Evolutionary conservation across 768 basidiomycete genomes (phyloP), one percentile per base, ranked within the genome.

Genomic region (Candolleomyces aberdarensis): DNA sequence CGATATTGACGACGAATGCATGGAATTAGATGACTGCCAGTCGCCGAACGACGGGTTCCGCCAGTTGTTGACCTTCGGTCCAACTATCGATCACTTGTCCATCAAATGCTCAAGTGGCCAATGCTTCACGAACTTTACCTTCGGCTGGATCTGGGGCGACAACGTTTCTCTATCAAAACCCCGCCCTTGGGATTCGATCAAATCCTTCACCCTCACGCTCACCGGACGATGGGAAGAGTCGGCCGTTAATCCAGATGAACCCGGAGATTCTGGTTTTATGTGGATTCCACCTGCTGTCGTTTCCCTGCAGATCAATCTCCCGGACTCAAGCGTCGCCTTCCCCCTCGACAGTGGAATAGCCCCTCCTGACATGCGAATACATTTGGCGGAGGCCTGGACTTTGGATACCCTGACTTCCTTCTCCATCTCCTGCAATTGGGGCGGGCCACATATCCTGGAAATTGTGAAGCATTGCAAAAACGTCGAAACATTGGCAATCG

Each of bases 401-500:
- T 22, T 49, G 17, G 15, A 15, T 15, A 20, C 11, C 20, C 48
- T 49, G 17, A 49, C 13, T 10, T 17, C 48, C 22, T 49, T 49
- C 48, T 15, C 17, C 15, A 14, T 49, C 20, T 10, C 11, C 10
- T 49, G 48, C 48, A 22, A 49, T 7, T 49, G 48, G 48, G 15
- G 22, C 11, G 48, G 48, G 5, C 17, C 11, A 15, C 48, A 49
- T 22, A 22, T 49, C 7, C 48, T 49, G 15, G 20, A 14, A 10
- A 49, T 49, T 15, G 11, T 49, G 15, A 11, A 22, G 48, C 48
- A 49, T 8, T 49, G 48, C 20, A 11, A 15, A 11, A 15, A 49
- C 15, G 17, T 49, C 48, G 48, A 49, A 22, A 49, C 48, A 11
- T 65, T 66, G 74, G 26, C 65, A 36, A 31, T 61, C 63, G 58